phyloP scores from a whole-genome alignment of 2,329 filamentous ascomycete species.

The Fusarium sp. region DNA sequence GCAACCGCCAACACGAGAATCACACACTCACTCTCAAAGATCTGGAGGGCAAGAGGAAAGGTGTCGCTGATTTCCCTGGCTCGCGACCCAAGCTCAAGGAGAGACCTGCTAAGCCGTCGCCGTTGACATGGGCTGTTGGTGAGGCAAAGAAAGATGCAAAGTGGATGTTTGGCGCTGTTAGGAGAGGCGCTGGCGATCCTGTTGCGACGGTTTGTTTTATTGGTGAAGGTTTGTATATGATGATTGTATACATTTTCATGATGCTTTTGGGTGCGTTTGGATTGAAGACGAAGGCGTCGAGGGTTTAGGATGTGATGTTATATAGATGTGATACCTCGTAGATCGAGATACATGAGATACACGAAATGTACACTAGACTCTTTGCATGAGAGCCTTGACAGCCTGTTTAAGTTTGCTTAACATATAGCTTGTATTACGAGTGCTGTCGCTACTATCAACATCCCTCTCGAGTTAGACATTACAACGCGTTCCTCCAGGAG shows the following conservation, averaged over 20 bases:
- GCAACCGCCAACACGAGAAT: slow-evolving; percentile 39
- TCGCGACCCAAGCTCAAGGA: slow-evolving; percentile 37
- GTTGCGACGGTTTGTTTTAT: slow-evolving; percentile 15
- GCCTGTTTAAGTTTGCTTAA: no score
- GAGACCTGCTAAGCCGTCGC: slow-evolving; percentile 32
- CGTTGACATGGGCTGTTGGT: slow-evolving; percentile 32
- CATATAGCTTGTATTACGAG: no score
- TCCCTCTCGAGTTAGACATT: fast-evolving
- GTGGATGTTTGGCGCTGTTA: slow-evolving; percentile 28
- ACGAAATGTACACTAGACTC: not conserved
- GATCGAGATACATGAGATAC: not conserved
- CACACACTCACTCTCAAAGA: slow-evolving; percentile 40
- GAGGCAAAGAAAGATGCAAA: slow-evolving; percentile 28
- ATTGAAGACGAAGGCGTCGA: not conserved
- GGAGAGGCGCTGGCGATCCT: slow-evolving; percentile 26
- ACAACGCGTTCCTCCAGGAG: not conserved
- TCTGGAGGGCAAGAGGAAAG: slow-evolving; percentile 34
- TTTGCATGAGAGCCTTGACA: not conserved
- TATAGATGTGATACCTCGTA: not conserved
- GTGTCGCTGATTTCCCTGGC: slow-evolving; percentile 39
- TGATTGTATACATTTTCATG: slow-evolving; percentile 13
- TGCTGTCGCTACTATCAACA: not conserved
- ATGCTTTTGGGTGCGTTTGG: slow-evolving; percentile 7
- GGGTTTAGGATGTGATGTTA: not conserved
- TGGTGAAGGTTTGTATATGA: slow-evolving; percentile 9